Evolutionary conservation across 2,329 filamentous ascomycete species (phyloP), one percentile per base, ranked within the genome.

Genomic region (Microsporum canis): DNA sequence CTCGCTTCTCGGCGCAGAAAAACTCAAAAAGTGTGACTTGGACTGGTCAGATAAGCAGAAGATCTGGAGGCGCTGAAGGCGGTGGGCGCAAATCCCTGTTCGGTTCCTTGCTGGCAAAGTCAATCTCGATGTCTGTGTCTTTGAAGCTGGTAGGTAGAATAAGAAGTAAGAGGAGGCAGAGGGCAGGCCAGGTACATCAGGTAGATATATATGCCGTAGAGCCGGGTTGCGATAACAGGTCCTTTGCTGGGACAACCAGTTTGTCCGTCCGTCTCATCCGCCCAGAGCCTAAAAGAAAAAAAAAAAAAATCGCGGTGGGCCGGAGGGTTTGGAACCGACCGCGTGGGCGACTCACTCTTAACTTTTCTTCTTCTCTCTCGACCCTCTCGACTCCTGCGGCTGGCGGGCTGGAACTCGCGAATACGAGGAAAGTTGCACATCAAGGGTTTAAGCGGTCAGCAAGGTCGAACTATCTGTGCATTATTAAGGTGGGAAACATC

Each of bases 271-370:
- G 49, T 55, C 49, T 36, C 8, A 31, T 55, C 49, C 49, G 49
- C 45, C 39, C 39, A 43, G 39, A n/a, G 39, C 39, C 34, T n/a
- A 43, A 43, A 43, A 43, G 34, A 45, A 8, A 51, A 17, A 36
- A 27, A 5, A n/a, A 53, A 53, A 53, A 33, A 31, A 34, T 55
- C 49, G 49, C 49, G 49, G 49, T 55, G 49, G 49, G 49, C n/a
- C 49, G 49, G 49, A 55, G 49, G 49, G 49, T 55, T 55, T 55
- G 49, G 29, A 34, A 55, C 49, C 49, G 49, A 55, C 49, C 49
- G 49, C 49, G 49, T 36, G 49, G 49, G 49, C 49, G n/a, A 29
- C 17, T 27, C 17, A 8, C 43, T 47, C 27, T 23, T 47, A 23
- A 17, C 43, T 27, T 23, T 8, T 23, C 2, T 31, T 49, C 27